These are phyloP conservation scores for Neonectria neomacrospora DNA, from an alignment of 2,329 filamentous ascomycete genomes.

Conservation along the genomic window DNA sequence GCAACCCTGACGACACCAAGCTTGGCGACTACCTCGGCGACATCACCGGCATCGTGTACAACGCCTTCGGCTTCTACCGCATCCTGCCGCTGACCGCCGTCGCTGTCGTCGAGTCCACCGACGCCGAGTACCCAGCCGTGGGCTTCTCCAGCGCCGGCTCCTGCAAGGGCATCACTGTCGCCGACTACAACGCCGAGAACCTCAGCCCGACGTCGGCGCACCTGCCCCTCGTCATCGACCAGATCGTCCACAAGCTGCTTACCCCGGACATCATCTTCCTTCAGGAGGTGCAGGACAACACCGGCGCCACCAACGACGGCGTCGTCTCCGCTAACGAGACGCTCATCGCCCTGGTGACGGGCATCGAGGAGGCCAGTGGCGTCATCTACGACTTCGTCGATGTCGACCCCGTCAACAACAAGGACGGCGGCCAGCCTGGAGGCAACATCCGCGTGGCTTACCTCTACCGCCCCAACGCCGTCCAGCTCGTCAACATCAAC, in stretches of 20 bases:
- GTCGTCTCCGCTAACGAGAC: constrained; percentile 67
- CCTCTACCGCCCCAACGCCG: constrained; percentile 70
- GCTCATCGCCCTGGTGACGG: constrained; percentile 63
- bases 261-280: constrained; percentile 74
- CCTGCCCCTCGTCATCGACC: constrained; percentile 67
- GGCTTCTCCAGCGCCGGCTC: constrained; percentile 64
- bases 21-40: constrained; percentile 73
- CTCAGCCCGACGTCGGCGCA: constrained; percentile 66
- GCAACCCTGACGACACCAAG: constrained; percentile 68
- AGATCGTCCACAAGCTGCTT: constrained; percentile 72
- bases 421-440: constrained; percentile 74
- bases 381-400: constrained; percentile 69
- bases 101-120: constrained; percentile 58
- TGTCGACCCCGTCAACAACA: constrained; percentile 67
- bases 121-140: constrained; percentile 60
- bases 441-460: constrained; percentile 79
- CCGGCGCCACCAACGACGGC: constrained; percentile 69
- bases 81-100: constrained; percentile 72
- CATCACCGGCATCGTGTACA: constrained; percentile 74
- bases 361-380: constrained; percentile 61
- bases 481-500: constrained; percentile 69
- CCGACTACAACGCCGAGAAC: constrained; percentile 78
- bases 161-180: constrained; percentile 72
- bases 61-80: constrained; percentile 75
- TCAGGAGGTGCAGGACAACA: constrained; percentile 77